Percentiles rank a stretch among this genome's conserved stretches.
Conservation (phyloP, 129 eudicot species). For the Logfia minima region DNA sequence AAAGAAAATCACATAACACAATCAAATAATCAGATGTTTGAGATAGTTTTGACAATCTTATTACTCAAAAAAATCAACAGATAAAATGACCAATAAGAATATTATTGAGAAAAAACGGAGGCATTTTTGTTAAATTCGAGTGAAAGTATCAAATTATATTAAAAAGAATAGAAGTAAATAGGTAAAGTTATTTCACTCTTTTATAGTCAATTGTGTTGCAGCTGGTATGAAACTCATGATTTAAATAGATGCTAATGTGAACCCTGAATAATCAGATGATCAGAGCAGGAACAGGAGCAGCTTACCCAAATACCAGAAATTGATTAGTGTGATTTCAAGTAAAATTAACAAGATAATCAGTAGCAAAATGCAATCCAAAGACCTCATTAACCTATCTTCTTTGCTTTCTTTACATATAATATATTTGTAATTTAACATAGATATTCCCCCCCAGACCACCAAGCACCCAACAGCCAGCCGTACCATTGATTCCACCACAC, state of each 20-base stretch:
- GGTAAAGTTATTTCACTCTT: neutral
- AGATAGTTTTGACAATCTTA: neutral
- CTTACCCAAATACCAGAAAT: neutral
- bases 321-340: neutral
- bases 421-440: neutral
- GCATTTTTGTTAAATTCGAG: neutral
- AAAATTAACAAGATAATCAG: neutral
- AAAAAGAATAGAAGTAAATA: neutral
- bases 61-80: neutral
- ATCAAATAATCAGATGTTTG: neutral
- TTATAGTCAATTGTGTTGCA: neutral
- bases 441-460: neutral
- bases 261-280: neutral
- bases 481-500: neutral
- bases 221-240: neutral
- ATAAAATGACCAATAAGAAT: neutral
- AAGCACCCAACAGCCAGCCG: neutral
- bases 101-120: neutral
- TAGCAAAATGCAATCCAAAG: neutral
- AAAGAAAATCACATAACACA: constrained; percentile 12
- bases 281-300: neutral
- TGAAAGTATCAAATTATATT: neutral
- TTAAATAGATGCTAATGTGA: neutral
- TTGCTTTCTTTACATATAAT: neutral
- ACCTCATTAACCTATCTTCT: neutral